phyloP scores from a whole-genome alignment of 2,329 filamentous ascomycete species.

The Epichloe bromicola region DNA sequence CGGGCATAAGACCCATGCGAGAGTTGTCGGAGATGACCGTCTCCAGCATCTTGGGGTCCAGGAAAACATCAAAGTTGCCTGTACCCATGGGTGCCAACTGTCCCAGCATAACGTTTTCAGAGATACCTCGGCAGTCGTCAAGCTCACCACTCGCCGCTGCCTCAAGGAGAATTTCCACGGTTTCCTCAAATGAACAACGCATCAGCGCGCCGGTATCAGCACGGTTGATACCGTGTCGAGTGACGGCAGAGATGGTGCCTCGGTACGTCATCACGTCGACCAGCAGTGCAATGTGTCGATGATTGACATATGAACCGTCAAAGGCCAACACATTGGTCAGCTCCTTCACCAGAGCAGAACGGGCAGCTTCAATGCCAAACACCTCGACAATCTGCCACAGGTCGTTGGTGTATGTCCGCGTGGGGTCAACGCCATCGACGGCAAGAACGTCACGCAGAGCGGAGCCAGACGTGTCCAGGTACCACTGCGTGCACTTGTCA shows the following conservation, averaged over 20 bases:
- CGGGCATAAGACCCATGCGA: slow-evolving; percentile 68
- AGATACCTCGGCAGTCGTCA: slow-evolving; percentile 95
- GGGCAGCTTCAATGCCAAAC: slow-evolving; percentile 91
- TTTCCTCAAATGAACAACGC: slow-evolving; percentile 99
- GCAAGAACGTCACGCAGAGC: slow-evolving; percentile 72
- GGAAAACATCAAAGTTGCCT: slow-evolving; percentile 83
- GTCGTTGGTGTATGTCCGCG: slow-evolving; percentile 84
- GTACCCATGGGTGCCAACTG: slow-evolving; percentile 96
- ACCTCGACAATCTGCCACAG: slow-evolving; percentile 90
- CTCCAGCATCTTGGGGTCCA: slow-evolving; percentile 92
- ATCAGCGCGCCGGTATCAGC: slow-evolving; percentile 96
- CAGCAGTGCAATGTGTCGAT: slow-evolving; percentile 87
- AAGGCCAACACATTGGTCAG: slow-evolving; percentile 89
- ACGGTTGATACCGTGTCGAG: slow-evolving; percentile 95
- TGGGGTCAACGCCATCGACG: slow-evolving; percentile 77
- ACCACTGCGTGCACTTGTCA: slow-evolving; percentile 76
- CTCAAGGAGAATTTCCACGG: slow-evolving; percentile 93
- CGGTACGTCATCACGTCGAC: slow-evolving; percentile 97
- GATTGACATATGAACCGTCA: slow-evolving; percentile 98
- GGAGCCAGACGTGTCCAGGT: slow-evolving; percentile 87
- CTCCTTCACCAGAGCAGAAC: slow-evolving; percentile 75
- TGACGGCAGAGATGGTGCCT: slow-evolving; percentile 88
- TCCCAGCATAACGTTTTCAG: slow-evolving; percentile 96
- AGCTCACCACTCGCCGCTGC: slow-evolving; percentile 89
- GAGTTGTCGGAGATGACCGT: slow-evolving; percentile 90